These are phyloP conservation scores for Magnusiomyces fungicola DNA, from an alignment of 1,139 yeast genomes.

Conservation along the genomic window DNA sequence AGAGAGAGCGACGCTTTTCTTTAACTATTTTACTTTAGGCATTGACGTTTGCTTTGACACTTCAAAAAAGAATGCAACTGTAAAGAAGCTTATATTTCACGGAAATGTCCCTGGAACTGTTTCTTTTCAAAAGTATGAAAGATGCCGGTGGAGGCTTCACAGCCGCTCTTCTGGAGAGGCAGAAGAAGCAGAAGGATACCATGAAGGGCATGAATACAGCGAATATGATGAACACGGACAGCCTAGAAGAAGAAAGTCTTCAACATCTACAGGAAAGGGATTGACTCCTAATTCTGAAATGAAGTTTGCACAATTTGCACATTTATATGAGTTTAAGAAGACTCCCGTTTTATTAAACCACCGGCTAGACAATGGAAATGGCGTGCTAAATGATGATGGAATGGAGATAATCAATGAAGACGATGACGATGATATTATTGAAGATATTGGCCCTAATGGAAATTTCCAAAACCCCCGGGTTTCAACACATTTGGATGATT, in stretches of 20 bases:
- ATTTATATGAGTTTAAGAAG: conserved; percentile 12
- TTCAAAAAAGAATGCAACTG: conserved; percentile 19
- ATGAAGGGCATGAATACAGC: background rate
- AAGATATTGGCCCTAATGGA: no score
- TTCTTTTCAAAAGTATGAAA: conserved; percentile 26
- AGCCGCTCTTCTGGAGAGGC: background rate
- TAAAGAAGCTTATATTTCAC: conserved; percentile 28
- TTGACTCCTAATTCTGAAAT: conserved; percentile 18
- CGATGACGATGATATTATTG: conserved; percentile 10
- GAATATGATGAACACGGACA: background rate
- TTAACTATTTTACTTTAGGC: conserved; percentile 29
- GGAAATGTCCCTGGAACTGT: conserved; percentile 31
- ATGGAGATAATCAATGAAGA: conserved; percentile 26
- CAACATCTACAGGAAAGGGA: background rate
- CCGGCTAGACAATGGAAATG: conserved; percentile 13
- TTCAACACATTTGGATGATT: no score
- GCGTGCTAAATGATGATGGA: background rate
- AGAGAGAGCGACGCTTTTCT: conserved; percentile 20
- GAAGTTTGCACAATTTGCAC: conserved; percentile 15
- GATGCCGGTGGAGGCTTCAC: conserved; percentile 28
- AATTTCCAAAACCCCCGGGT: no score
- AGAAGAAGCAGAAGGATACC: background rate
- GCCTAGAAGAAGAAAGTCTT: background rate
- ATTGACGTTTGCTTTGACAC: conserved; percentile 30
- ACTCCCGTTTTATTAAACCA: conserved; percentile 25